Evolutionary conservation across 164 flowering plant species (phyloP).

Genomic region (Nelumbo lutea): DNA sequence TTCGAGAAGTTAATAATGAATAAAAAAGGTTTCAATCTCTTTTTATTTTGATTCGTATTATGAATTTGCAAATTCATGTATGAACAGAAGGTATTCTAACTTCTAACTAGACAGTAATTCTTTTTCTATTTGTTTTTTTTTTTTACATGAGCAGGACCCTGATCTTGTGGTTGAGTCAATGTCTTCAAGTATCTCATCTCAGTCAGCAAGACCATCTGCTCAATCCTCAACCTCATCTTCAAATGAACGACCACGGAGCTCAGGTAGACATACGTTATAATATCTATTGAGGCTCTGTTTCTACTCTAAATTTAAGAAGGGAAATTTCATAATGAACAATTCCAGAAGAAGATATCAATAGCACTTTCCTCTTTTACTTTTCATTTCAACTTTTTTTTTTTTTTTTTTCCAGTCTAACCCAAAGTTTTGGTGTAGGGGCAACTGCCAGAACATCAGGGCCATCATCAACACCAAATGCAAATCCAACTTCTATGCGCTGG

Average conservation of each 20-base stretch:
- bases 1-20: too few species aligned
- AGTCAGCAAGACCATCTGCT: slow-evolving; percentile 50
- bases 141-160: slow-evolving; percentile 61
- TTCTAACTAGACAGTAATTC: not conserved
- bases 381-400: not conserved
- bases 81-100: not conserved
- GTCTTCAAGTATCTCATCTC: slow-evolving; percentile 54
- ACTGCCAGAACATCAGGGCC: slow-evolving; percentile 54
- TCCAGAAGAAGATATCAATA: not conserved
- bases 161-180: slow-evolving; percentile 83
- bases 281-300: not conserved
- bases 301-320: not conserved
- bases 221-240: slow-evolving; percentile 51
- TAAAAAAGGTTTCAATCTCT: too few species aligned
- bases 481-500: slow-evolving; percentile 64
- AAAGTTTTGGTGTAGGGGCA: slow-evolving; percentile 44
- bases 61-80: not conserved
- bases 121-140: not conserved
- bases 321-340: not conserved
- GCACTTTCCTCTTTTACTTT: not conserved
- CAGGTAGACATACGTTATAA: slow-evolving; percentile 36
- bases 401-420: not conserved
- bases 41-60: not conserved
- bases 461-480: slow-evolving; percentile 39
- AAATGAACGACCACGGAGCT: slow-evolving; percentile 40